Conservation (phyloP, 116 monocot genomes). For the Zostera marina region DNA sequence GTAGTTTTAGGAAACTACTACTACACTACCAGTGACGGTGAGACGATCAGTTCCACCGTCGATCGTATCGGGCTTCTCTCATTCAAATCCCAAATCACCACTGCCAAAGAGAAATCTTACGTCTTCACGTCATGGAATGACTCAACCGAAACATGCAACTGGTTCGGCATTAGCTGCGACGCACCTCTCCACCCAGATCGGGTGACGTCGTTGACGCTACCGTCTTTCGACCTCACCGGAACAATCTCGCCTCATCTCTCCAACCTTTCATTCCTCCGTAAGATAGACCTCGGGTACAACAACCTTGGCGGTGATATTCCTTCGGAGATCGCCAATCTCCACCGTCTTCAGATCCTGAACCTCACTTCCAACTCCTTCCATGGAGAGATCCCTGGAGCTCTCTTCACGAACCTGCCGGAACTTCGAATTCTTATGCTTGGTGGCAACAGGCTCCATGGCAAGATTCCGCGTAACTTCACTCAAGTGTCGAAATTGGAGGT, state of each 20-base stretch:
- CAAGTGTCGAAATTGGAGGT: neutral
- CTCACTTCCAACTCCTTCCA: conserved; percentile 1
- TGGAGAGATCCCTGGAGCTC: neutral
- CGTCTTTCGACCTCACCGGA: conserved; percentile 9
- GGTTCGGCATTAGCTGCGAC: conserved; percentile 3
- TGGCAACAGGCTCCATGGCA: too few species aligned
- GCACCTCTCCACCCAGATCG: neutral
- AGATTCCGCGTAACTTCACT: neutral
- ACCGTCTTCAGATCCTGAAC: neutral
- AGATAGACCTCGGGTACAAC: neutral
- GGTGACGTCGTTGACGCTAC: neutral
- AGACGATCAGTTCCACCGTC: too few species aligned
- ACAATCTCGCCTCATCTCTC: conserved; percentile 23
- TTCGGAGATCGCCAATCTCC: neutral
- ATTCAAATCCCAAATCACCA: too few species aligned
- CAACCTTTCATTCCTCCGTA: conserved; percentile 9
- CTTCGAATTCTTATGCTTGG: too few species aligned
- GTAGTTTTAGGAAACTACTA: too few species aligned
- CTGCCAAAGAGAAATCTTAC: neutral
- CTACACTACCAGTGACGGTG: too few species aligned
- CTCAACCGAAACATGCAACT: conserved; percentile 2
- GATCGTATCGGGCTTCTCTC: too few species aligned
- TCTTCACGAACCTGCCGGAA: too few species aligned
- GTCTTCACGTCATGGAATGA: conserved; percentile 6
- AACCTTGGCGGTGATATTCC: conserved; percentile 2